A percentile compares a stretch with the other conserved stretches of the same genome.
These are phyloP conservation scores for Pseudocercospora eumusae DNA, from an alignment of 2,329 filamentous ascomycete species.

Conservation along the genomic window DNA sequence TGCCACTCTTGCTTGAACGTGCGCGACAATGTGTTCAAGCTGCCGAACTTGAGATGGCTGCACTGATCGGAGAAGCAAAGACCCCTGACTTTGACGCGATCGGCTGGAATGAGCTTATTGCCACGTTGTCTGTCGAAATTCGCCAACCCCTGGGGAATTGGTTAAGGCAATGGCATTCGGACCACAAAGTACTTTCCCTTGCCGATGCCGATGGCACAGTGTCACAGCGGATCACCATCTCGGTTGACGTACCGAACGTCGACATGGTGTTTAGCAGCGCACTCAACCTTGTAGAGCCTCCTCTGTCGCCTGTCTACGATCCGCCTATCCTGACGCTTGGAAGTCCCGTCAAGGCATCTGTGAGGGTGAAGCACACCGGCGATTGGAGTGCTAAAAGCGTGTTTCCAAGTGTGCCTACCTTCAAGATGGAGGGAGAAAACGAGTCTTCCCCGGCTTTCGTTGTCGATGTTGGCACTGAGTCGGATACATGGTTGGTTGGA, in stretches of 20 bases:
- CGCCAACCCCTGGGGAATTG: slow-evolving; percentile 52
- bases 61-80: slow-evolving; percentile 55
- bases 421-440: slow-evolving; percentile 24
- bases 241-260: slow-evolving; percentile 83
- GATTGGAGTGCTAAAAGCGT: slow-evolving; percentile 59
- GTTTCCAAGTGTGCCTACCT: slow-evolving; percentile 29
- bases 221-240: slow-evolving; percentile 70
- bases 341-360: slow-evolving; percentile 63
- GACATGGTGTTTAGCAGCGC: slow-evolving; percentile 76
- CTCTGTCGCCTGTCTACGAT: background rate
- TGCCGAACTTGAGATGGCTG: slow-evolving; percentile 56
- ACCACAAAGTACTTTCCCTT: slow-evolving; percentile 35
- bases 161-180: slow-evolving; percentile 59
- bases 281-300: slow-evolving; percentile 31
- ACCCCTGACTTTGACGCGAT: slow-evolving; percentile 55
- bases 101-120: slow-evolving; percentile 57
- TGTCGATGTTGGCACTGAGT: slow-evolving; percentile 75
- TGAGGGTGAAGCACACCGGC: slow-evolving; percentile 60
- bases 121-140: slow-evolving; percentile 50
- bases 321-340: slow-evolving; percentile 58
- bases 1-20: slow-evolving; percentile 52
- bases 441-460: slow-evolving; percentile 63
- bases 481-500: slow-evolving; percentile 81
- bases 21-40: slow-evolving; percentile 50
- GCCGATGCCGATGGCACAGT: slow-evolving; percentile 27